A percentile compares a stretch with the other conserved stretches of the same genome.
Conservation (phyloP, 331 rosid species). For the Dryas integrifolia region DNA sequence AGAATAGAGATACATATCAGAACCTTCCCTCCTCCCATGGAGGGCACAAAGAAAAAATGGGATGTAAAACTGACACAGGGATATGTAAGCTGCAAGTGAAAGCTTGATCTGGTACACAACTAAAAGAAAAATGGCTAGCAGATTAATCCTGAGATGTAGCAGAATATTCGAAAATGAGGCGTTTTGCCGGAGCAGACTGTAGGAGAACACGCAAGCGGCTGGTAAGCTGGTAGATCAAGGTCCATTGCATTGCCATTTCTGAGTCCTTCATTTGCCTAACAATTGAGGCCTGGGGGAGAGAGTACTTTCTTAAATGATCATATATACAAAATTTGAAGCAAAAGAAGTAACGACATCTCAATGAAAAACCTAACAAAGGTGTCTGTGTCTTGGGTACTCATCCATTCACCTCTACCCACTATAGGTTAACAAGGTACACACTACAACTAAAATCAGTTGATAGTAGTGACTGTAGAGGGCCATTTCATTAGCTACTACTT, state of each 20-base stretch:
- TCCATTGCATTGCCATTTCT: conserved; percentile 91
- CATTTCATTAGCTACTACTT: too few species aligned
- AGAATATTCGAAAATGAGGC: conserved; percentile 75
- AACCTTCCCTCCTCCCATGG: background rate
- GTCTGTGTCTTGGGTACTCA: background rate
- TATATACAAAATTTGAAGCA: conserved; percentile 11
- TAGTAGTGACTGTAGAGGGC: too few species aligned
- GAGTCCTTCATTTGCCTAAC: conserved; percentile 90
- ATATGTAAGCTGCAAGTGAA: background rate
- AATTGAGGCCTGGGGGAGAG: conserved; percentile 58
- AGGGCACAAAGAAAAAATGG: background rate
- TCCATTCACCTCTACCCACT: background rate
- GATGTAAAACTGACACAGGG: background rate
- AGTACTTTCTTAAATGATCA: background rate
- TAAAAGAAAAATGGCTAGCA: background rate
- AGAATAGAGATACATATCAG: conserved; percentile 33
- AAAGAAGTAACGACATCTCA: background rate
- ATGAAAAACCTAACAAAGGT: background rate
- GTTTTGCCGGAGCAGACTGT: conserved; percentile 67
- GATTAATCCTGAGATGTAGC: conserved; percentile 67
- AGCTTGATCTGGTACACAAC: background rate
- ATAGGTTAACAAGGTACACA: too few species aligned
- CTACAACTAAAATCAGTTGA: too few species aligned
- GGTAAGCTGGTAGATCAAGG: conserved; percentile 80
- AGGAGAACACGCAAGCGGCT: conserved; percentile 73